Evolutionary conservation across 73 alveolate genomes (phyloP).

Genomic region (Durusdinium trenchii): DNA sequence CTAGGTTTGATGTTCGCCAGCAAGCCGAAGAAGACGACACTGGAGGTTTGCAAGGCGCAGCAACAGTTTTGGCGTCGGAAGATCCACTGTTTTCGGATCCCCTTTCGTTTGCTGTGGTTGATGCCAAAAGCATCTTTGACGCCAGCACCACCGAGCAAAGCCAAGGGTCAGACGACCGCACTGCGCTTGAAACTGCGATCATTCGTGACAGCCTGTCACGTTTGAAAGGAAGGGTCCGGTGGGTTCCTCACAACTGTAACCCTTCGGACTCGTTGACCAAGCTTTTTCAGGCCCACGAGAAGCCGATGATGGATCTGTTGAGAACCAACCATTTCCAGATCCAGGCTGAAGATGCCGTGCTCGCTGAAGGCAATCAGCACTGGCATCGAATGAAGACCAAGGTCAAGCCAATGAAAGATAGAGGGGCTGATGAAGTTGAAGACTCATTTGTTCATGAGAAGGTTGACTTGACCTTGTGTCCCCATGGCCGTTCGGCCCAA

Average conservation of each 20-base stretch:
- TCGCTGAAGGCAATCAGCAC: background rate
- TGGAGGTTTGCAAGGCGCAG: background rate
- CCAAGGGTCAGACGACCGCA: background rate
- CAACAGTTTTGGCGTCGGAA: background rate
- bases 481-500: too few species aligned
- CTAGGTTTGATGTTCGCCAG: background rate
- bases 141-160: background rate
- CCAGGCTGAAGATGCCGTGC: background rate
- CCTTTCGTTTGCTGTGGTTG: background rate
- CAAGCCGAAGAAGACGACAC: background rate
- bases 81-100: background rate
- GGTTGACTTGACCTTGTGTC: too few species aligned
- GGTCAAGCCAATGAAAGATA: too few species aligned
- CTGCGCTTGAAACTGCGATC: constrained; percentile 30
- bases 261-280: constrained; percentile 29
- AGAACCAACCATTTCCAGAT: background rate
- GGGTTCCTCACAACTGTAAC: constrained; percentile 39
- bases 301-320: background rate
- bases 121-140: constrained; percentile 22
- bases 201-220: background rate
- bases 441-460: too few species aligned
- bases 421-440: too few species aligned
- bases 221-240: background rate
- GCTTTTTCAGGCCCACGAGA: background rate
- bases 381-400: background rate